phyloP scores from a whole-genome alignment of 495 filamentous ascomycete genomes.

The Penicillium atrosanguineum region DNA sequence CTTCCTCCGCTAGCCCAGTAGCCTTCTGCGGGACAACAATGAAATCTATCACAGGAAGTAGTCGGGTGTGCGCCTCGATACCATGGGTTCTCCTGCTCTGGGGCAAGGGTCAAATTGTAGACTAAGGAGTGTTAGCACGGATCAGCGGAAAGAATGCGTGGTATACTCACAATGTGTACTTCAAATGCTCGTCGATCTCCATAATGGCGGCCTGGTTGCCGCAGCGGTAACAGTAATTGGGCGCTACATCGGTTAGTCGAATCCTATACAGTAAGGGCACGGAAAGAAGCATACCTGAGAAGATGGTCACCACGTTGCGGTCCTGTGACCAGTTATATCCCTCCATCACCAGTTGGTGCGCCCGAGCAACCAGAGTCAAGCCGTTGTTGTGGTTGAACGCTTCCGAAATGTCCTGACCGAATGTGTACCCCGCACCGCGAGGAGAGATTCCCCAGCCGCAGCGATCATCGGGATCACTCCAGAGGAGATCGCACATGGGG shows the following conservation, averaged over 20 bases:
- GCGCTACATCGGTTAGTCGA: constrained; percentile 52
- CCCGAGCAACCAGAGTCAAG: constrained; percentile 88
- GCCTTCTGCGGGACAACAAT: constrained; percentile 28
- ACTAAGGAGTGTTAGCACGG: constrained; percentile 48
- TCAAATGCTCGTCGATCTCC: constrained; percentile 99
- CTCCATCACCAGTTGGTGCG: constrained; percentile 97
- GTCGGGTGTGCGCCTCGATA: constrained; percentile 93
- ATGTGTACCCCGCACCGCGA: constrained; percentile 96
- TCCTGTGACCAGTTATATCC: constrained; percentile 99
- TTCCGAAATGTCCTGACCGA: constrained; percentile 98
- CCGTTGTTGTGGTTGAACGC: constrained; percentile 99
- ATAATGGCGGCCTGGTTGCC: constrained; percentile 99
- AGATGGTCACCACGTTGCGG: constrained; percentile 96
- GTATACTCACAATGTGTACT: constrained; percentile 96
- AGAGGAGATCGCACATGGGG: constrained; percentile 97
- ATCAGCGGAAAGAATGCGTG: not conserved
- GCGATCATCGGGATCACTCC: constrained; percentile 97
- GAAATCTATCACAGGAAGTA: constrained; percentile 84
- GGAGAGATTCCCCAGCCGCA: constrained; percentile 99
- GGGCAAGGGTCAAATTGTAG: constrained; percentile 99
- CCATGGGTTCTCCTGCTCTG: constrained; percentile 96
- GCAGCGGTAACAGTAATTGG: constrained; percentile 97
- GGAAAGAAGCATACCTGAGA: constrained; percentile 67
- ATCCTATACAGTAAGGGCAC: constrained; percentile 3
- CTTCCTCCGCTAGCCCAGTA: constrained; percentile 31